Evolutionary conservation across 1,284 basidiomycete species (phyloP), one percentile per base, ranked within the genome.

Genomic region (Xerocomus nothofagi): DNA sequence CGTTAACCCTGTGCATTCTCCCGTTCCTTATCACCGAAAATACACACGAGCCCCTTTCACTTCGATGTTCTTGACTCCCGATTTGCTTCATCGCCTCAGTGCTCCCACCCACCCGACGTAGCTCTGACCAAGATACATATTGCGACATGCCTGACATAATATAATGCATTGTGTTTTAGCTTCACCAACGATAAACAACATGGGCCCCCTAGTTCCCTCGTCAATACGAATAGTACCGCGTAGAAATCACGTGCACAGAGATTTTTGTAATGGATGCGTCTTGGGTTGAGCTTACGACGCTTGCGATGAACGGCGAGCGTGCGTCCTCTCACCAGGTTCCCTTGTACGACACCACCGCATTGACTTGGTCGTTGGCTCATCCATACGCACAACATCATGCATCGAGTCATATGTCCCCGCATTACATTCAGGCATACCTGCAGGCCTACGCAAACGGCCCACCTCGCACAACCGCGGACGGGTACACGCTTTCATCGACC

Each of bases 381-480:
- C 73, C 76, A 15, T 77, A 77, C 49, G 60, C 65, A 7, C 71
- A 70, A 47, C 47, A 52, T n/a, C 26, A 57, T 55, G 49, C 53
- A 23, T 55, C 57, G 34, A 65, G 65, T 47, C 44, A 67, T 20
- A 65, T 72, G 32, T 68, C 73, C 17, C 61, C 73, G 1, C 82
- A 85, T 61, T 84, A 86, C 68, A 76, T 79, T 7, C 80, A 82
- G 57, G 81, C 82, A n/a, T 81, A 81, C 59, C 55, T 72, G 49
- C 77, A 73, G 50, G 59, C 63, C 31, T 56, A 44, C 40, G 61
- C 52, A 46, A 62, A 51, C 43, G 39, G 31, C 31, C 47, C 39
- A n/a, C 51, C 72, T n/a, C 56, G 62, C 17, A 70, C 73, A 0
- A 81, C 74, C n/a, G 50, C 73, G 1, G 73, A 80, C 38, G 81